Evolutionary conservation across 805 yeast species (phyloP).

Genomic region (Kodamaea jinghongensis): DNA sequence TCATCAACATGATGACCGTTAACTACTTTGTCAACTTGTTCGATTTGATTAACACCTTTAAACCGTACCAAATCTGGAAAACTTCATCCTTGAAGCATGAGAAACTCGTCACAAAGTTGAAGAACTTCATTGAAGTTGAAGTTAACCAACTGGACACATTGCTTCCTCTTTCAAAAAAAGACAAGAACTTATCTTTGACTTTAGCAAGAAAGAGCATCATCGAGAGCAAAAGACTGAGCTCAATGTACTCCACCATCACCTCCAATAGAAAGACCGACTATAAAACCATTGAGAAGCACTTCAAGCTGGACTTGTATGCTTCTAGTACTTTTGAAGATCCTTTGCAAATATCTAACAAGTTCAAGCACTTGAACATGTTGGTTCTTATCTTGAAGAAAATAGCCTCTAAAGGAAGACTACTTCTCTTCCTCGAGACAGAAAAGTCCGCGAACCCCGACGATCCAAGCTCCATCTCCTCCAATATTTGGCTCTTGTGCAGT

Average conservation of each 20-base stretch:
- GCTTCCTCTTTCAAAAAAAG: conserved; percentile 9
- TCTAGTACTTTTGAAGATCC: conserved; percentile 30
- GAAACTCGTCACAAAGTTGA: conserved; percentile 23
- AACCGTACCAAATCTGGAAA: conserved; percentile 42
- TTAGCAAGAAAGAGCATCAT: conserved; percentile 1
- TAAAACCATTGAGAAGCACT: conserved; percentile 25
- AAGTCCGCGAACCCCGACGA: background rate
- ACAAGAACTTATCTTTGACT: conserved; percentile 10
- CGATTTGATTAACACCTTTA: conserved; percentile 30
- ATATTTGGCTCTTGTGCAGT: conserved; percentile 28
- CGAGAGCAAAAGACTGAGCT: conserved; percentile 8
- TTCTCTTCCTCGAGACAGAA: background rate
- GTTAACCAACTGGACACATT: conserved; percentile 8
- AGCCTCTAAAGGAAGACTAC: conserved; percentile 1
- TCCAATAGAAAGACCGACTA: conserved; percentile 25
- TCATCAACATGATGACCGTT: conserved; percentile 38
- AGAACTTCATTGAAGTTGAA: conserved; percentile 28
- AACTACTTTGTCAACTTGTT: conserved; percentile 40
- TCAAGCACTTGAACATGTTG: conserved; percentile 19
- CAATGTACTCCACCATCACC: conserved; percentile 23
- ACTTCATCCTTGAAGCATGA: conserved; percentile 29
- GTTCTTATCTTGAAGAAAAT: conserved; percentile 13
- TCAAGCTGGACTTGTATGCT: conserved; percentile 27
- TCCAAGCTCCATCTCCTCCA: background rate
- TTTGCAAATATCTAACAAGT: conserved; percentile 25